Evolutionary conservation across 495 filamentous ascomycete genomes (phyloP), one percentile per base, ranked within the genome.

Genomic region (Trichoderma erinaceum): DNA sequence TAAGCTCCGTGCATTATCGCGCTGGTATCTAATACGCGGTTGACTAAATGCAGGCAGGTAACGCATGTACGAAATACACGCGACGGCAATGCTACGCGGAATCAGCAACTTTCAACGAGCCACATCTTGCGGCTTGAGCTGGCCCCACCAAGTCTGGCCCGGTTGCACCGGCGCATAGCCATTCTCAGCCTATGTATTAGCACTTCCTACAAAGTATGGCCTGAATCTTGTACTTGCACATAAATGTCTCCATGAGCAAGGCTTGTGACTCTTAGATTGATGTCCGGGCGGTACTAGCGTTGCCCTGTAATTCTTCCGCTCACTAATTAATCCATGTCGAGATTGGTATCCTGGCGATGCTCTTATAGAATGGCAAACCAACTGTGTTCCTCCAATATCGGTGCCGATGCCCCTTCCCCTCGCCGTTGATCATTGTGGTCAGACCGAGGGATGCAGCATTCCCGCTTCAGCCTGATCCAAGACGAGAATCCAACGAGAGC

Each of bases 161-260:
- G 56, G 56, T 35, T 61, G 27, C 56, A 61, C 56, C 56, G 56
- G 56, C 56, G 56, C 56, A 61, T 61, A 61, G 8, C 25, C 56
- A 10, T 61, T 32, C 56, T 61, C 56, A 61, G 25, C 56, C 16
- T 21, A 32, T 32, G 56, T 18, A 29, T 23, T 61, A 21, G 13
- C 23, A 61, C 25, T 32, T 23, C 21, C 0, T 23, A 52, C 43
- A 11, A 46, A 46, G 43, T 46, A 46, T 18, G 43, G 18, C 12
- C 13, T 46, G 18, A 2, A 46, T 46, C 43, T 16, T 2, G 43
- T 46, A 46, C 43, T 46, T 15, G 16, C 35, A 38, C 8, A 38
- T 38, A 38, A 2, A 48, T 4, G 13, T 2, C 44, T n/a, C n/a
- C 44, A 48, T 15, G n/a, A n/a, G n/a, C 5, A 48, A n/a, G 44